Evolutionary conservation across 2,329 filamentous ascomycete species (phyloP).

Genomic region (Trichoderma pleuroti): DNA sequence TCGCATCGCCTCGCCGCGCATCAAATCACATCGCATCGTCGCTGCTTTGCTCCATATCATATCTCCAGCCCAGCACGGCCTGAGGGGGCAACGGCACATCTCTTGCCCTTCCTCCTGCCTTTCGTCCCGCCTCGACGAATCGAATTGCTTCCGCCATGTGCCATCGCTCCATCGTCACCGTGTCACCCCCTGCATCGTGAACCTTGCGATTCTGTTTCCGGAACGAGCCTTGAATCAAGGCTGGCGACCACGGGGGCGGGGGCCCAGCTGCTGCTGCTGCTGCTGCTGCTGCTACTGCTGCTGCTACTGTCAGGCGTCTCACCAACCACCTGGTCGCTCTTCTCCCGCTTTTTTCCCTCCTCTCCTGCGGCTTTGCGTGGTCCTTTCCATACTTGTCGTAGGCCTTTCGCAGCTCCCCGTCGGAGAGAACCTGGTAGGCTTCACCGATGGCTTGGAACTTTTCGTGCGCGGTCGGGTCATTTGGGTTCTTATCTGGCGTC

Average conservation of each 20-base stretch:
- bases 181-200: constrained; percentile 20
- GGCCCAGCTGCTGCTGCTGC: neutral
- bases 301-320: constrained; percentile 1
- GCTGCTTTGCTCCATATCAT: neutral
- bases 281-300: too few relatives aligned
- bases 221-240: constrained; percentile 7
- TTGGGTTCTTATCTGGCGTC: constrained; percentile 85
- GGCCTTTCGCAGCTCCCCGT: constrained; percentile 78
- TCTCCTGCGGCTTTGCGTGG: constrained; percentile 70
- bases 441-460: constrained; percentile 87
- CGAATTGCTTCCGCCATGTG: constrained; percentile 10
- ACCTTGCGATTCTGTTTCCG: constrained; percentile 11
- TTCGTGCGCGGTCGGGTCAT: constrained; percentile 87
- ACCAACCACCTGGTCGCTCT: neutral
- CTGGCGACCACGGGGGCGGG: constrained; percentile 5
- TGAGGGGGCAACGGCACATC: neutral
- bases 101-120: neutral
- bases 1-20: neutral
- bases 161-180: constrained; percentile 7
- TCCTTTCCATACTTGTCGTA: constrained; percentile 99
- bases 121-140: constrained; percentile 11
- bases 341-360: neutral
- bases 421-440: constrained; percentile 77
- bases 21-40: neutral
- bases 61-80: neutral